Conservation (phyloP, 2,329 filamentous ascomycete genomes). For the Aspergillus viridinutans region DNA sequence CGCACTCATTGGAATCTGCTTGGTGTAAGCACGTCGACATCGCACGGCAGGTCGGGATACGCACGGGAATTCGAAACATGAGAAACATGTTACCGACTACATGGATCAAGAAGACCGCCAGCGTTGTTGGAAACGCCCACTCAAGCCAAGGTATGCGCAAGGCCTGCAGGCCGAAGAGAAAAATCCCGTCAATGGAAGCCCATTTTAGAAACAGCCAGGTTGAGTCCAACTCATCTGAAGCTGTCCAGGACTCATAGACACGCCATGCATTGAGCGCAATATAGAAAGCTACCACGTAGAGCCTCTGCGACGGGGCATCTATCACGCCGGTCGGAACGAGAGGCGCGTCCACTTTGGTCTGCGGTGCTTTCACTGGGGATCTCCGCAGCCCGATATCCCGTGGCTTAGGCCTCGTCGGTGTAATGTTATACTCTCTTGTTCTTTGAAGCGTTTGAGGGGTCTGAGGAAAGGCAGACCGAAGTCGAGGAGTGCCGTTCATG, state of each 20-base stretch:
- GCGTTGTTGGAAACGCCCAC: constrained; percentile 71
- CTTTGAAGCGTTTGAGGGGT: constrained; percentile 57
- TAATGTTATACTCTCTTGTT: constrained; percentile 28
- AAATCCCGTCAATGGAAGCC: constrained; percentile 79
- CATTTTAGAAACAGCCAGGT: constrained; percentile 91
- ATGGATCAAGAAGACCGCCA: constrained; percentile 67
- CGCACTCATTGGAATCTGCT: constrained; percentile 65
- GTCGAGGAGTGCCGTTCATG: constrained; percentile 79
- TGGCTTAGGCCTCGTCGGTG: constrained; percentile 21
- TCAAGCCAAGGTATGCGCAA: constrained; percentile 95
- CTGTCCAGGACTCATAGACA: constrained; percentile 76
- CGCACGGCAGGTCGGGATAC: constrained; percentile 24
- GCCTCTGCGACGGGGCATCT: constrained; percentile 84
- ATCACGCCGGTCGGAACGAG: constrained; percentile 76
- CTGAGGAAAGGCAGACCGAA: constrained; percentile 75
- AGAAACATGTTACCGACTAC: constrained; percentile 73
- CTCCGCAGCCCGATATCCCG: constrained; percentile 21
- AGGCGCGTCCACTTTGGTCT: constrained; percentile 19
- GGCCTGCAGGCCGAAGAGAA: constrained; percentile 80
- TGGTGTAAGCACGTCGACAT: constrained; percentile 1
- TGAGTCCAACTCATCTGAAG: constrained; percentile 81
- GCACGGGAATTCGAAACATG: constrained; percentile 84
- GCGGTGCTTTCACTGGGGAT: constrained; percentile 20
- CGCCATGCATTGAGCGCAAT: constrained; percentile 73
- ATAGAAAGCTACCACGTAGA: constrained; percentile 82